These are phyloP conservation scores for Chlorella vulgaris DNA, from an alignment of 139 green algal genomes.

Conservation along the genomic window DNA sequence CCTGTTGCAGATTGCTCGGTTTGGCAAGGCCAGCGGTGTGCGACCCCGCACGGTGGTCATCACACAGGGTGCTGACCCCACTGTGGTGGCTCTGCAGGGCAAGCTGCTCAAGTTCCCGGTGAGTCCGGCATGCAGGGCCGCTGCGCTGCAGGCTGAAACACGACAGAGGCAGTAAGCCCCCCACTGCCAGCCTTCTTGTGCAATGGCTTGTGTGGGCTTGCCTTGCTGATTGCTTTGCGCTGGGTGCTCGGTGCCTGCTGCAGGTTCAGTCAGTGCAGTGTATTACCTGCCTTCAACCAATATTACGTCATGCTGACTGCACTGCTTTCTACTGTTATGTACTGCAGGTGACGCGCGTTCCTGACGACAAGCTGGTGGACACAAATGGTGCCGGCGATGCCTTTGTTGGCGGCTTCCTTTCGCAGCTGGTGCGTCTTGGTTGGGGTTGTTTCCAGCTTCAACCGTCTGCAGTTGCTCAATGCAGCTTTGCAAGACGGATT, in stretches of 20 bases:
- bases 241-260: no score
- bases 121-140: no score
- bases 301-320: background rate
- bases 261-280: no score
- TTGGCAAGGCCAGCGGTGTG: conserved; percentile 85
- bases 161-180: no score
- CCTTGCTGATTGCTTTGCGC: no score
- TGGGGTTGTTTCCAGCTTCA: background rate
- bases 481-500: background rate
- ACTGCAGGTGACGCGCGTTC: conserved; percentile 68
- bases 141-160: no score
- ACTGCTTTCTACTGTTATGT: no score
- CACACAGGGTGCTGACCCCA: conserved; percentile 92
- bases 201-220: no score
- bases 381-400: conserved; percentile 96
- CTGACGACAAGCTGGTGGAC: conserved; percentile 93
- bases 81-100: conserved; percentile 83
- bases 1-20: conserved; percentile 74
- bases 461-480: background rate
- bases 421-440: conserved; percentile 76
- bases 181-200: no score
- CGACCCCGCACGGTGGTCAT: conserved; percentile 89
- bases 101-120: conserved; percentile 57
- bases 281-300: no score
- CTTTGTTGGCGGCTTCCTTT: conserved; percentile 98